Base-by-base conservation (phyloP, 345 rosid species). In the Populus simonii region DNA sequence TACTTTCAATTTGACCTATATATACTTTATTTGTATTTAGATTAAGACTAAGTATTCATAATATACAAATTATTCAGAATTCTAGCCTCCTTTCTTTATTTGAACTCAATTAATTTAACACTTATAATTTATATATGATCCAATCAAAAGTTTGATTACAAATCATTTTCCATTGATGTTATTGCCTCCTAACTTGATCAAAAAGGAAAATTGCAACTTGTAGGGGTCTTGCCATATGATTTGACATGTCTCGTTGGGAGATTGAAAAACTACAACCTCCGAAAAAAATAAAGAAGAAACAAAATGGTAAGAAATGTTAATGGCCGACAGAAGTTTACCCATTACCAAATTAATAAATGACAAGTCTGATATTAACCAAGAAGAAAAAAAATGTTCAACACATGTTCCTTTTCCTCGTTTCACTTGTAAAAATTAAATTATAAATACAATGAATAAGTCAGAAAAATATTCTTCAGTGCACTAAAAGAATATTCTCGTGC, bases 81-180 rank as follows among this genome's bases (percentile, higher is more conserved):
- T n/a, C n/a, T n/a, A n/a, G n/a, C n/a, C n/a, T n/a, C n/a, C n/a
- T n/a, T n/a, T n/a, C n/a, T n/a, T n/a, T n/a, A n/a, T n/a, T n/a
- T n/a, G n/a, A n/a, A n/a, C n/a, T n/a, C n/a, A n/a, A n/a, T n/a
- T n/a, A n/a, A n/a, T n/a, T n/a, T n/a, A n/a, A n/a, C n/a, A 18
- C 51, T 68, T 68, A 68, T 68, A 49, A 68, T 17, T 35, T 47
- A 47, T 47, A 47, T 47, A 47, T 47, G 51, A 47, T 59, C 23
- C 23, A 23, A 12, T 59, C 25, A 10, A 59, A 23, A 59, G 65
- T 59, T 10, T 23, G 29, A 23, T 10, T 59, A 59, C 65, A 59
- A 47, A 36, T 71, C 63, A 31, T 51, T 71, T 51, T 71, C 74
- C 36, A 29, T 18, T 47, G 65, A 71, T 71, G 74, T 53, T 25